Evolutionary conservation across 495 filamentous ascomycete species (phyloP), one percentile per base, ranked within the genome.

Genomic region (Jackrogersella multiformis): DNA sequence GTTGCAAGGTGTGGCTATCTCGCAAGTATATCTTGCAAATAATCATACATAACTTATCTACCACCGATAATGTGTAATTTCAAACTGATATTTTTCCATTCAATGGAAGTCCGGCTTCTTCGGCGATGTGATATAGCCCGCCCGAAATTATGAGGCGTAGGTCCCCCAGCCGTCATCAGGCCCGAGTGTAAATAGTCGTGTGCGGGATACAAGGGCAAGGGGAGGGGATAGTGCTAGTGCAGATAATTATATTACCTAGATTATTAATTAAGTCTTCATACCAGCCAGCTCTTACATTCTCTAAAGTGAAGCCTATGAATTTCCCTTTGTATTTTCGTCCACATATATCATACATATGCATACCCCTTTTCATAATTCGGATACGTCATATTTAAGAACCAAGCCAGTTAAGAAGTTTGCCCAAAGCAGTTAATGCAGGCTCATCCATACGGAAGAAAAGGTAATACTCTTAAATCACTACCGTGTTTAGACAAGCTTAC

Each of bases 121-220:
- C 32, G 60, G 42, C 12, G 30, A 41, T 53, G 48, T 44, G 7
- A 18, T 26, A 36, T 6, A 53, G 57, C 23, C 64, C 21, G 39
- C 26, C 53, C 53, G 45, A 62, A 18, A 68, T 62, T 68, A n/a
- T 42, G 42, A 56, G 56, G 64, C 18, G 30, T 46, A 21, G 13
- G 2, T n/a, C 15, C 39, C 39, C 4, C 42, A 10, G 21, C 21
- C 23, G n/a, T 28, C 44, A 44, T n/a, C 41, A 39, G 16, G 30
- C 30, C 46, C 34, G 13, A 16, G 35, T 38, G 1, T n/a, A 36
- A 20, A 38, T 18, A 61, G 41, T 56, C 39, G 63, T 66, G 63
- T 56, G 63, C 56, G 23, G 49, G 48, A 55, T 42, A 42, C 42
- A 35, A 24, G 46, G 30, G 28, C 10, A 15, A 28, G 28, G 32